These are phyloP conservation scores for Fraxinus cuspidata DNA, from an alignment of 257 asterid genomes.

Conservation along the genomic window DNA sequence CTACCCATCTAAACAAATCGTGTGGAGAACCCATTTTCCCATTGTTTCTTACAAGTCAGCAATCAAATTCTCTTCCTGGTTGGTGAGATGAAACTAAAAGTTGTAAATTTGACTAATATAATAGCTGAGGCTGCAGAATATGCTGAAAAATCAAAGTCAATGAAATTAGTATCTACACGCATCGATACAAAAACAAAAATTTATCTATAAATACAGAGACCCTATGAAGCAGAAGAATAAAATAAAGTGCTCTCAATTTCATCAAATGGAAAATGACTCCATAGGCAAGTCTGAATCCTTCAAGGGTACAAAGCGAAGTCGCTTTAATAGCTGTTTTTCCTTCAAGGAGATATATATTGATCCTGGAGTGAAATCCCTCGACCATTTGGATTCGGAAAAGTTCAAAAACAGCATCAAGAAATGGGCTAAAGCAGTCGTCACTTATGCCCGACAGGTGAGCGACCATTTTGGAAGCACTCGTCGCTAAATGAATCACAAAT, in stretches of 20 bases:
- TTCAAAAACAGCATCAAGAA: conserved; percentile 67
- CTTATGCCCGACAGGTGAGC: conserved; percentile 76
- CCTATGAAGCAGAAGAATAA: neutral
- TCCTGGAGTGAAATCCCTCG: conserved; percentile 64
- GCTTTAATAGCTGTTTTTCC: conserved; percentile 43
- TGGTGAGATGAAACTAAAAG: neutral
- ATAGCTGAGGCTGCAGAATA: conserved; percentile 6
- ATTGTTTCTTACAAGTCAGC: conserved; percentile 1
- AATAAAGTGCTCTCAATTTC: neutral
- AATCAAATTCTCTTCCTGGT: neutral
- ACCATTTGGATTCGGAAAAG: conserved; percentile 73
- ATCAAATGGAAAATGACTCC: conserved; percentile 38
- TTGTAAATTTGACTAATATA: conserved; percentile 15
- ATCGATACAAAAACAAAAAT: conserved; percentile 10
- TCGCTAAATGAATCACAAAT: neutral
- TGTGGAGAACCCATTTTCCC: conserved; percentile 8
- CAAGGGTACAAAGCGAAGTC: conserved; percentile 28
- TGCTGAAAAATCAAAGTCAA: conserved; percentile 34
- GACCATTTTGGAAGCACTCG: conserved; percentile 48
- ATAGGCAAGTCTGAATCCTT: conserved; percentile 17
- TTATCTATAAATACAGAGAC: conserved; percentile 14
- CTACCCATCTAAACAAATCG: conserved; percentile 9
- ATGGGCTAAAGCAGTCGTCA: conserved; percentile 82
- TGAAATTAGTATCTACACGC: conserved; percentile 30
- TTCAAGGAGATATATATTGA: conserved; percentile 63